Evolutionary conservation across 2,329 filamentous ascomycete genomes (phyloP), one percentile per base, ranked within the genome.

Genomic region (Endoconidiophora laricicola): DNA sequence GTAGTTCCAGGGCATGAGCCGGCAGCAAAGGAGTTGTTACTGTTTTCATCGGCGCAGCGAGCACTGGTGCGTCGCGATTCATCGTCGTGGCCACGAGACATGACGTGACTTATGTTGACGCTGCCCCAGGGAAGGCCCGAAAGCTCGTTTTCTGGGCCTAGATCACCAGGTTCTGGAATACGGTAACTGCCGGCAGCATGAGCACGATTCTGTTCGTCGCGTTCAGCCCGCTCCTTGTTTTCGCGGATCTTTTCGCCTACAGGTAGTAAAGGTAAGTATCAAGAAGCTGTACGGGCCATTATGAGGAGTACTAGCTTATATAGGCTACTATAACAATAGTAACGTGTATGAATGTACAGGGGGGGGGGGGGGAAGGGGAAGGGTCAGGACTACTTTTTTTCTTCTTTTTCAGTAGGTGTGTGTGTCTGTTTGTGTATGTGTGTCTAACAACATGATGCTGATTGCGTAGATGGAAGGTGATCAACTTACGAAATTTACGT

Each of bases 51-150:
- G 18, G 42, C 64, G 48, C 59, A 63, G 14, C 60, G 60, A 6
- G 63, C 61, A 56, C 66, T 68, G 52, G 66, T 67, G 6, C 65
- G 65, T 29, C 64, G 63, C 56, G 68, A 69, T 52, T 68, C 64
- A 6, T 63, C 63, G 56, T 73, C 71, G 57, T 74, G 70, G 43
- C 73, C 73, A 46, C 67, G 64, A 6, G 68, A 61, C 0, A 76
- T 62, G 23, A 75, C 65, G 56, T 71, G 69, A 38, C 66, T 70
- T 63, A 86, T 70, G 54, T 72, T 81, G 55, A 84, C 63, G 18
- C 79, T 73, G 36, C 83, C 83, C 83, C 81, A 86, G 0, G 82
- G 82, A 2, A 86, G 66, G 0, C 82, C 82, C 0, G 79, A 78
- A 2, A 76, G 68, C 10, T 73, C 69, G 36, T 65, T 58, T 45